Percentiles rank a stretch among this genome's conserved stretches.
Evolutionary conservation across 768 basidiomycete species (phyloP).

Genomic region (Clitopilus hobsonii): DNA sequence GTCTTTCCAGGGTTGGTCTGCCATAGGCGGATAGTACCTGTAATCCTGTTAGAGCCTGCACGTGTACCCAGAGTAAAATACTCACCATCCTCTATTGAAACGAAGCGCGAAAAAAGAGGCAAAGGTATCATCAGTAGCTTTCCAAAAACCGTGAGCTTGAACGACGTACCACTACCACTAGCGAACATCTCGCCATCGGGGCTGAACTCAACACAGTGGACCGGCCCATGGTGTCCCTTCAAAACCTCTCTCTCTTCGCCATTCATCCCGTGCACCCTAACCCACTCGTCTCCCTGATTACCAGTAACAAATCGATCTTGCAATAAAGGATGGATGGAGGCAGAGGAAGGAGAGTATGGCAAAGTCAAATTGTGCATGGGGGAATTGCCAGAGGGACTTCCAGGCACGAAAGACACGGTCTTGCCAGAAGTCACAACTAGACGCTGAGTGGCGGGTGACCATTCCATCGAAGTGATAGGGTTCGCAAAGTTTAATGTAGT

Average conservation of each 20-base stretch:
- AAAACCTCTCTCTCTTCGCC: constrained; percentile 89
- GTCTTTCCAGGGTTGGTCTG: constrained; percentile 92
- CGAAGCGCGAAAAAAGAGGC: no score
- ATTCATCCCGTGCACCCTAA: constrained; percentile 85
- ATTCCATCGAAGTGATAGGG: constrained; percentile 92
- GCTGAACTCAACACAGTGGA: constrained; percentile 89
- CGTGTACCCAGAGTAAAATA: neutral
- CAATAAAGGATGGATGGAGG: constrained; percentile 86
- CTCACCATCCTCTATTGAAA: constrained; percentile 68
- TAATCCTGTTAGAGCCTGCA: constrained; percentile 1
- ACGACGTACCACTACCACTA: constrained; percentile 88
- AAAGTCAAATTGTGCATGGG: constrained; percentile 75
- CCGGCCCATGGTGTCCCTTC: constrained; percentile 97
- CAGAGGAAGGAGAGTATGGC: constrained; percentile 86
- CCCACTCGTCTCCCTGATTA: constrained; percentile 90
- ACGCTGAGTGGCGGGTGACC: constrained; percentile 74
- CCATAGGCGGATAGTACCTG: constrained; percentile 94
- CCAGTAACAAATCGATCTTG: constrained; percentile 94
- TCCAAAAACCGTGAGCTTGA: constrained; percentile 3
- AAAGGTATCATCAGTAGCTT: constrained; percentile 4
- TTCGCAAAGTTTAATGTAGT: constrained; percentile 69
- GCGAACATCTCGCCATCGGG: constrained; percentile 98
- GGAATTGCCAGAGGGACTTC: constrained; percentile 55
- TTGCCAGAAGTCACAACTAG: constrained; percentile 90
- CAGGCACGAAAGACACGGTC: constrained; percentile 87